Percentiles rank a stretch among this genome's conserved stretches.
Evolutionary conservation across 1,139 yeast genomes (phyloP).

Genomic region (Arxiozyma telluris): DNA sequence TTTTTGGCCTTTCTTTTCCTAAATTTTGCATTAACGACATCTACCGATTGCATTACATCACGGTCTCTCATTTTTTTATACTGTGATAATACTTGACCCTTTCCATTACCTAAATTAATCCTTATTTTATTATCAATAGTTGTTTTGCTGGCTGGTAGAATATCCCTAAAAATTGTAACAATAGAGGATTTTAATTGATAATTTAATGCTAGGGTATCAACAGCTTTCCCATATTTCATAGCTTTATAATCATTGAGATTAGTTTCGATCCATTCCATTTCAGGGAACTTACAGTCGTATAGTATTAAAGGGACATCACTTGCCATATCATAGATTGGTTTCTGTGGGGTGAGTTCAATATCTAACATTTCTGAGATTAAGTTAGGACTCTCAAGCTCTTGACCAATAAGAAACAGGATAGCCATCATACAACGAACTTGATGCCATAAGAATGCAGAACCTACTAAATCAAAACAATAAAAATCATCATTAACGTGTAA

Average conservation of each 20-base stretch:
- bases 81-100: conserved; percentile 45
- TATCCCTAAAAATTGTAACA: conserved; percentile 24
- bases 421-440: conserved; percentile 97
- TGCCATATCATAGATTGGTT: conserved; percentile 86
- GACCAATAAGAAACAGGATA: conserved; percentile 70
- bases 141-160: conserved; percentile 15
- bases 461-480: conserved; percentile 69
- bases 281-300: conserved; percentile 73
- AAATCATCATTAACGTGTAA: conserved; percentile 36
- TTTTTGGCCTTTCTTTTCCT: conserved; percentile 34
- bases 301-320: conserved; percentile 82
- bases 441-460: conserved; percentile 94
- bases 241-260: conserved; percentile 21
- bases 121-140: conserved; percentile 30
- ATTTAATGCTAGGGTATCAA: conserved; percentile 29
- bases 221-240: conserved; percentile 21
- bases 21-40: conserved; percentile 60
- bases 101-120: conserved; percentile 64
- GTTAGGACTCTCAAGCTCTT: conserved; percentile 53
- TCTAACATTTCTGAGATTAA: conserved; percentile 55
- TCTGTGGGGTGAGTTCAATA: conserved; percentile 47
- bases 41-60: conserved; percentile 52
- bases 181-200: conserved; percentile 32
- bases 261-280: conserved; percentile 53
- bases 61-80: conserved; percentile 56